Conservation (phyloP, 1,284 basidiomycete genomes). For the Pseudomicrostroma phylloplanum region DNA sequence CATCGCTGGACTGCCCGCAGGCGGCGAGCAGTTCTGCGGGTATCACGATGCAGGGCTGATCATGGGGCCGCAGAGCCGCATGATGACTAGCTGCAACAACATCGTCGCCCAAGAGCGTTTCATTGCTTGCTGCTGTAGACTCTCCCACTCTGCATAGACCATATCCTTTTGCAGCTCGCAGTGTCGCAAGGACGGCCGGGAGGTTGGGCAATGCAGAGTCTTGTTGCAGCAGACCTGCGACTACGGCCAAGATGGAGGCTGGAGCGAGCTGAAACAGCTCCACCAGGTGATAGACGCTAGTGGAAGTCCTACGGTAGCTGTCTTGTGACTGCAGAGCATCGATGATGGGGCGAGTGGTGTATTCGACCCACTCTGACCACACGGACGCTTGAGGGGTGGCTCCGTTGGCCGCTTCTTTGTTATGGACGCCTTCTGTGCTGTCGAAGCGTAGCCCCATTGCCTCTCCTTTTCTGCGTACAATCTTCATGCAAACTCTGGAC, state of each 20-base stretch:
- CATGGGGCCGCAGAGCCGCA: background rate
- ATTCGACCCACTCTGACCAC: background rate
- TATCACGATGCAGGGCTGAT: background rate
- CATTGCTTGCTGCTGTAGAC: background rate
- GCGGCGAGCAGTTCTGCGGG: constrained; percentile 1
- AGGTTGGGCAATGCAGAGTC: background rate
- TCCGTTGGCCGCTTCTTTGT: background rate
- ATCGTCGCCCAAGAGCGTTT: background rate
- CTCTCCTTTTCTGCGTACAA: background rate
- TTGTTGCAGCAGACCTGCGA: background rate
- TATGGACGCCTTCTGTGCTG: background rate
- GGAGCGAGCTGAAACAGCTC: constrained; percentile 4
- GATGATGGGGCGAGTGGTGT: background rate
- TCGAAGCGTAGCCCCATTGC: background rate
- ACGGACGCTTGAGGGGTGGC: background rate
- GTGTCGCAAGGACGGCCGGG: background rate
- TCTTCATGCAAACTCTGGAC: background rate
- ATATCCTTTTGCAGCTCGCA: background rate
- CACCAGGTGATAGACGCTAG: background rate
- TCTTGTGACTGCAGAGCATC: background rate
- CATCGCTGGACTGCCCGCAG: constrained; percentile 1
- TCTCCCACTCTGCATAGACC: background rate
- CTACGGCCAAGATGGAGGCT: background rate
- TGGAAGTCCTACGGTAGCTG: background rate
- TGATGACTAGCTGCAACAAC: background rate